Conservation (phyloP, 306 rosid species). For the Alnus rubra region DNA sequence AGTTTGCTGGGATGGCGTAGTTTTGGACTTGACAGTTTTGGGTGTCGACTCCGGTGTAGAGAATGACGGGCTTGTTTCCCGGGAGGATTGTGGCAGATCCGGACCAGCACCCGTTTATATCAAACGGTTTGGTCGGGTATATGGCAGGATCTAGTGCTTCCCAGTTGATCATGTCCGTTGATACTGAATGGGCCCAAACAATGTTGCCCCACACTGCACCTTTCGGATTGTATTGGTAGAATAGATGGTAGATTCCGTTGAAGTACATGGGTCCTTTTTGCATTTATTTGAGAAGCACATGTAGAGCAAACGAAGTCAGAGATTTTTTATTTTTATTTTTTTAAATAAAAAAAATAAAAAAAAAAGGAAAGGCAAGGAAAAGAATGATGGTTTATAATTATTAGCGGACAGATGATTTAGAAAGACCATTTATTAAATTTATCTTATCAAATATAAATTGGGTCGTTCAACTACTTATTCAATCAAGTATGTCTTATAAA, state of each 20-base stretch:
- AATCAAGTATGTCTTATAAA: too few species aligned
- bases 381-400: too few species aligned
- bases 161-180: constrained; percentile 79
- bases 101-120: constrained; percentile 85
- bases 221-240: constrained; percentile 84
- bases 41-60: constrained; percentile 67
- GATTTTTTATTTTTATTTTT: too few species aligned
- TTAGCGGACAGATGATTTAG: too few species aligned
- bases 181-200: constrained; percentile 90
- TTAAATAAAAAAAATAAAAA: background rate
- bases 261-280: constrained; percentile 55
- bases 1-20: constrained; percentile 55
- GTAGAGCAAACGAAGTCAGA: too few species aligned
- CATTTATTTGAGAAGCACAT: too few species aligned
- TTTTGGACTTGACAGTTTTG: constrained; percentile 59
- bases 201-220: constrained; percentile 96
- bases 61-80: constrained; percentile 62
- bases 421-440: too few species aligned
- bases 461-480: too few species aligned
- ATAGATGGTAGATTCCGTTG: constrained; percentile 72
- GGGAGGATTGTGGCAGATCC: constrained; percentile 79
- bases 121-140: constrained; percentile 69
- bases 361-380: background rate
- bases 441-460: too few species aligned
- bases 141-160: constrained; percentile 55